These are phyloP conservation scores for Excoecaria cochinchinensis DNA, from an alignment of 345 rosid species.

Conservation along the genomic window DNA sequence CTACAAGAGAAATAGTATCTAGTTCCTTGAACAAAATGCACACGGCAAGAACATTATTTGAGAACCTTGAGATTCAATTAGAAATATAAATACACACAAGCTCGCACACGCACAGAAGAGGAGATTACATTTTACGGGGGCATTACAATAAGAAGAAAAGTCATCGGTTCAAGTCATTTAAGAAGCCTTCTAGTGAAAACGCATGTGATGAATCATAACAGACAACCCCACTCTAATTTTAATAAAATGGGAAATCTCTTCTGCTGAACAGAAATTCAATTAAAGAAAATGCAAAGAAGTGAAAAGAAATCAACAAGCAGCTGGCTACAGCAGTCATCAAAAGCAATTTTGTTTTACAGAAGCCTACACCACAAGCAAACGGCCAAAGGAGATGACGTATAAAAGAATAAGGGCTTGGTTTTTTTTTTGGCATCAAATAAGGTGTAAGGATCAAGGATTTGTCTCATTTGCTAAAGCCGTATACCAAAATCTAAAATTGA, in stretches of 20 bases:
- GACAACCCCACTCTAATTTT: neutral
- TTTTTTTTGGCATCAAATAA: neutral
- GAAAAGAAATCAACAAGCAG: neutral
- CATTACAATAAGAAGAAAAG: neutral
- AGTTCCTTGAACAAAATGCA: neutral
- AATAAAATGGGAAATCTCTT: neutral
- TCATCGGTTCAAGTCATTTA: neutral
- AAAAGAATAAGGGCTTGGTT: neutral
- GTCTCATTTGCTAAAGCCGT: neutral
- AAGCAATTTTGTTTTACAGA: neutral
- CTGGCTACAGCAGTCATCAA: neutral
- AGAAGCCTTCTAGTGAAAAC: neutral
- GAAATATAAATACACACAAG: neutral
- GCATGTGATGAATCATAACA: neutral
- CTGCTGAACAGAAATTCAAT: neutral
- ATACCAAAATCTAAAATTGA: neutral
- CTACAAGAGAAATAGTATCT: neutral
- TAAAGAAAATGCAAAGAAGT: neutral
- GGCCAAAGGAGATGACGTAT: neutral
- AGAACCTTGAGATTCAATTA: neutral
- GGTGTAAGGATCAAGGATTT: neutral
- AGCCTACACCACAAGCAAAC: neutral
- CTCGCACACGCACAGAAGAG: neutral
- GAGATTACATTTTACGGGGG: neutral
- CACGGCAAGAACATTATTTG: neutral